phyloP scores from a whole-genome alignment of 345 rosid genomes.

The Citrus trifoliata region DNA sequence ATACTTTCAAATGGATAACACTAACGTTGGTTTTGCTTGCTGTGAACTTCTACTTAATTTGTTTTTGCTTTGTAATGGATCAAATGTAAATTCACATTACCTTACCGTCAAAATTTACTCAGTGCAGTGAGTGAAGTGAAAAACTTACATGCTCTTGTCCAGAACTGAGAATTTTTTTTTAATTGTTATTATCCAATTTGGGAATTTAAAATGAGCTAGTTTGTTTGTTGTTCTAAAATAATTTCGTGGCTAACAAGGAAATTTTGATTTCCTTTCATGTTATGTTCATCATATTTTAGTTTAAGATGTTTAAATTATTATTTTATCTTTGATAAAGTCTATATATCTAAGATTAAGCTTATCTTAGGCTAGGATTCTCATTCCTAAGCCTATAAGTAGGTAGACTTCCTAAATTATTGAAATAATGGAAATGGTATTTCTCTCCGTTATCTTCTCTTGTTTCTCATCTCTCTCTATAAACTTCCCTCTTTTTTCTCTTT shows the following conservation, averaged over 20 bases:
- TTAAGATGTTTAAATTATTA: too few relatives aligned
- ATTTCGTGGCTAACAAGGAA: neutral
- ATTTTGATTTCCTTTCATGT: neutral
- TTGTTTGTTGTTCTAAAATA: neutral
- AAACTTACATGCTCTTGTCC: too few relatives aligned
- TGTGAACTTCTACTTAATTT: too few relatives aligned
- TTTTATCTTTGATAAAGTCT: neutral
- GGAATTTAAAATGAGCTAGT: neutral
- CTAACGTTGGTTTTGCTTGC: too few relatives aligned
- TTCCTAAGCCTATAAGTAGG: neutral
- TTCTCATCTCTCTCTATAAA: neutral
- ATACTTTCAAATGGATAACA: too few relatives aligned
- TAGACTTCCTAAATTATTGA: neutral
- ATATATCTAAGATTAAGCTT: neutral
- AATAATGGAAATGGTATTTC: neutral
- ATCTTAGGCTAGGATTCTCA: neutral
- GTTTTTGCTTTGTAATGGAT: too few relatives aligned
- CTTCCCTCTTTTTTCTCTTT: neutral
- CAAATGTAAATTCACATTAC: too few relatives aligned
- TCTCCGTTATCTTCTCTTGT: neutral
- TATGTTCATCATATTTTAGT: neutral
- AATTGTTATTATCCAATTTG: neutral
- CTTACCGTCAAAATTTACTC: too few relatives aligned
- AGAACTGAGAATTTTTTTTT: too few relatives aligned
- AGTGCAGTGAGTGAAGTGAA: too few relatives aligned